Evolutionary conservation across 176 grass and related monocot genomes (phyloP), one percentile per base, ranked within the genome.

Genomic region (Tillandsia leiboldiana): DNA sequence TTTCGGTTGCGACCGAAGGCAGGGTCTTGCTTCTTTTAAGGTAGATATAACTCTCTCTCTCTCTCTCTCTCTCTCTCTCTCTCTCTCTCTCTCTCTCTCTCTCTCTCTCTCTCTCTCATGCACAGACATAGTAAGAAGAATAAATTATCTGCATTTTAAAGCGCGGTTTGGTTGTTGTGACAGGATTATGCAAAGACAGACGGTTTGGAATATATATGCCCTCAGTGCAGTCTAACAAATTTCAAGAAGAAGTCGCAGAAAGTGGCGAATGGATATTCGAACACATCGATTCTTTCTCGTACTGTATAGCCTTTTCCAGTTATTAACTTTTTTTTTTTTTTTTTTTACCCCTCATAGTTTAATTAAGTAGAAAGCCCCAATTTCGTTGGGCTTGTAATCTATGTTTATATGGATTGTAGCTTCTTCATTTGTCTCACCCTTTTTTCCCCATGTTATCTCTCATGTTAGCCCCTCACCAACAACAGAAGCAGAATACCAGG

Each of bases 171-270:
- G 52, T 61, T 65, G 64, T 12, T 58, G 15, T 11, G 52, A 26
- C 83, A 97, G 93, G 93, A 97, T 73, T 97, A 97, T 4, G 93
- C 93, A 2, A 97, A 97, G 80, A 97, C 93, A 15, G 93, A 97
- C 2, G 93, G 93, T 4, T 73, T 97, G 84, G 93, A 97, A 67
- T 97, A 97, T 84, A 97, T 97, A 76, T 97, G 93, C 70, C 93
- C 93, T 5, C 83, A 92, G 3, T 97, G 93, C 86, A 90, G 93
- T 75, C 62, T 96, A 81, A 83, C 92, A 8, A 92, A 90, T 76
- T 83, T 81, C 56, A 97, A 97, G 86, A 96, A 87, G 75, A 96
- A 87, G 63, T 77, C 76, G 9, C 79, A 76, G 13, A 97, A 83
- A 77, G 65, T 81, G 73, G 79, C 76, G 18, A 92, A 92, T 63